Evolutionary conservation across 805 yeast genomes (phyloP), one percentile per base, ranked within the genome.

Genomic region (Blastobotrys americana): DNA sequence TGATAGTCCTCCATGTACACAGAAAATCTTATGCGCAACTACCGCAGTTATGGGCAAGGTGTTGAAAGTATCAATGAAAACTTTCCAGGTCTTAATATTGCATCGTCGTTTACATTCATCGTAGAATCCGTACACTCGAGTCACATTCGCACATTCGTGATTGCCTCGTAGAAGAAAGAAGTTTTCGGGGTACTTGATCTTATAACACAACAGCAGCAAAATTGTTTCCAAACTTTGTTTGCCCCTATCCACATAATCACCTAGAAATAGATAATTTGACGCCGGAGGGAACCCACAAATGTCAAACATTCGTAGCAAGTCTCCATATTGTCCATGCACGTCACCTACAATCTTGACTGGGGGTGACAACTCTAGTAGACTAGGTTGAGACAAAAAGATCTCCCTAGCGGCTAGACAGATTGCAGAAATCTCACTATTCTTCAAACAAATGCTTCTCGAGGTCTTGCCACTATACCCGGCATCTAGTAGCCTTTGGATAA

Each of bases 181-280:
- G 66, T 90, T 90, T 59, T 93, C 97, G 0, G 98, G 97, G 58
- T 88, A 90, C 64, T 90, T 90, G 65, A 93, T 89, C 64, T 93
- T 93, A 69, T 87, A 93, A 65, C 97, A 89, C 42, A 93, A 71
- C 48, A 93, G 70, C 40, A 93, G 70, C 49, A 90, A 68, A 18
- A 93, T 88, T 0, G 98, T 93, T 63, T 93, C 98, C 46, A 93
- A 69, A 3, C 94, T 82, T 66, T 93, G 98, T 65, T 93, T 93
- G 46, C 98, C 98, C 54, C 98, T 76, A 67, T 93, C 98, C 39
- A 93, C 98, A 64, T 93, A 93, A 67, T 93, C 98, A 22, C 98
- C 98, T 39, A 93, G 66, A 57, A 93, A 90, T 53, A 93, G 68
- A 65, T 88, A 93, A 64, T 93, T 93, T 10, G 96, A 78, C 50